These are phyloP conservation scores for Russula sp. DNA, from an alignment of 768 basidiomycete species.

Conservation along the genomic window DNA sequence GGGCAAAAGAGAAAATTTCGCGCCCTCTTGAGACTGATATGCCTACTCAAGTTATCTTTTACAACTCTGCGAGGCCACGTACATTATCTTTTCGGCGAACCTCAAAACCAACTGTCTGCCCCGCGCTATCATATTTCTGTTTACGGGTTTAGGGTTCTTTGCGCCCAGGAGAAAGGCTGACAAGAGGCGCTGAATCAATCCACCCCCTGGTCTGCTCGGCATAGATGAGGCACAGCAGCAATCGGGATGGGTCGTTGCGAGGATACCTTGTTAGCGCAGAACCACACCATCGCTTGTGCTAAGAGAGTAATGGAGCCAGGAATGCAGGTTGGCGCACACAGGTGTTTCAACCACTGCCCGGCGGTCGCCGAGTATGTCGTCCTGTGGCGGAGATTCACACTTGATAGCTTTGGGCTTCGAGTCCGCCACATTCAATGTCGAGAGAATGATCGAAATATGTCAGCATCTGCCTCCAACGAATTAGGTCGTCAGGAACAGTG, in stretches of 20 bases:
- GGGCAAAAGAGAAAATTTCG: background rate
- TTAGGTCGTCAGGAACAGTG: slow-evolving; percentile 7
- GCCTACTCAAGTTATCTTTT: background rate
- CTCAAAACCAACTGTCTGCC: background rate
- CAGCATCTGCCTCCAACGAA: background rate
- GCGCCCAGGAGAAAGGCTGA: slow-evolving; percentile 2
- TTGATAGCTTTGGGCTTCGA: background rate
- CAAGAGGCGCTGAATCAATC: background rate
- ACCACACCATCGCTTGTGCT: background rate
- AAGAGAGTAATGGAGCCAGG: slow-evolving; percentile 12
- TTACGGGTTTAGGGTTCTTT: background rate
- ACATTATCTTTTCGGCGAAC: background rate
- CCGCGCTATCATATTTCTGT: background rate
- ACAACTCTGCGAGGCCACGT: background rate
- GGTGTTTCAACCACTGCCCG: background rate
- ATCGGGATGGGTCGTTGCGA: slow-evolving; percentile 2
- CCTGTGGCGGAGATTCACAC: background rate
- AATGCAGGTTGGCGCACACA: background rate
- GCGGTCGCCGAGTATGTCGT: background rate
- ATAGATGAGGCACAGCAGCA: background rate
- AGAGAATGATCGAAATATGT: slow-evolving; percentile 2
- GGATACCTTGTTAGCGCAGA: slow-evolving; percentile 9
- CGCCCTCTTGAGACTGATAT: background rate
- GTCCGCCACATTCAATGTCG: background rate
- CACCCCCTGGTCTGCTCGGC: background rate